Conservation (phyloP, 2,329 filamentous ascomycete genomes). For the Hypoxylon rubiginosum region DNA sequence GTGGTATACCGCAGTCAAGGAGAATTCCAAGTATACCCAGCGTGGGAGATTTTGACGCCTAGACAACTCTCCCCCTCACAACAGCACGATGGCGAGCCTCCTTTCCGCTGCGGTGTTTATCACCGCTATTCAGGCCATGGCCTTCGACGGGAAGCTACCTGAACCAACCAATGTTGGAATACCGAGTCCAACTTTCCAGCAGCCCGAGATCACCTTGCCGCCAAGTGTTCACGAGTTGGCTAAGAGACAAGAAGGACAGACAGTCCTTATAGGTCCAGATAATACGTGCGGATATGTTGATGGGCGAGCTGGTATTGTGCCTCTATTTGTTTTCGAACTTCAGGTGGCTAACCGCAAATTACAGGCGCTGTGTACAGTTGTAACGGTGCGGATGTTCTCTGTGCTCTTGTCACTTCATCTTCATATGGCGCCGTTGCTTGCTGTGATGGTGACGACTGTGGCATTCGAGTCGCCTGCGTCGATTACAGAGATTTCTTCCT, state of each 20-base stretch:
- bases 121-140: slow-evolving; percentile 53
- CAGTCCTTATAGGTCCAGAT: slow-evolving; percentile 61
- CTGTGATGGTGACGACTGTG: slow-evolving; percentile 55
- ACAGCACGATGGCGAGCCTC: slow-evolving; percentile 46
- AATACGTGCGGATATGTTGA: slow-evolving; percentile 65
- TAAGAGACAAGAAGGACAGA: slow-evolving; percentile 52
- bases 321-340: slow-evolving; percentile 1
- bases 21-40: slow-evolving; percentile 20
- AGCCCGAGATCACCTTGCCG: slow-evolving; percentile 59
- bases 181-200: slow-evolving; percentile 54
- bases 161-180: slow-evolving; percentile 53
- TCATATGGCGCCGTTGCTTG: slow-evolving; percentile 58
- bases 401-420: slow-evolving; percentile 57
- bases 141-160: slow-evolving; percentile 51
- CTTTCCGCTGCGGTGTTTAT: slow-evolving; percentile 50
- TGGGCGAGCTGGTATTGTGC: slow-evolving; percentile 54
- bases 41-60: slow-evolving; percentile 17
- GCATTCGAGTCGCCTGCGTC: slow-evolving; percentile 55
- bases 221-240: slow-evolving; percentile 54
- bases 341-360: slow-evolving; percentile 16
- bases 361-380: slow-evolving; percentile 59
- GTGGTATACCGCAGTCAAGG: slow-evolving; percentile 12
- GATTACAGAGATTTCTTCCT: slow-evolving; percentile 54
- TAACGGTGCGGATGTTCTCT: slow-evolving; percentile 49
- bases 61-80: slow-evolving; percentile 6